A percentile compares a stretch with the other conserved stretches of the same genome.
phyloP scores from a whole-genome alignment of 352 stramenopile genomes.

The Phytophthora cactorum region DNA sequence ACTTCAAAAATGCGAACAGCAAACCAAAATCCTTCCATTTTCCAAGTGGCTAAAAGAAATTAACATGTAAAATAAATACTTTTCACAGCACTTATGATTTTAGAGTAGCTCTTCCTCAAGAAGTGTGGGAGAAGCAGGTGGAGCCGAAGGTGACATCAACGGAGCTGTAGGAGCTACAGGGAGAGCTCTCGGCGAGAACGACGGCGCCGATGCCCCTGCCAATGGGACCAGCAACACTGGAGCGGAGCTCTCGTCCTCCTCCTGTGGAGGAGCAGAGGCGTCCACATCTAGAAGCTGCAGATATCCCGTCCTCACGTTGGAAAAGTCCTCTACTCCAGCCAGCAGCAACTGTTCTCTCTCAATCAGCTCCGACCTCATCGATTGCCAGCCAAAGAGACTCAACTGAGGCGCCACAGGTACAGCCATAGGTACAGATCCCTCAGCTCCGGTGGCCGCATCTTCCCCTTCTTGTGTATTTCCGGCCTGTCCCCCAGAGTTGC shows the following conservation, averaged over 20 bases:
- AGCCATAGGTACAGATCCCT: constrained; percentile 18
- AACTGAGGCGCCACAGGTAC: constrained; percentile 30
- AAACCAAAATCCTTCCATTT: constrained; percentile 4
- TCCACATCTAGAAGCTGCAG: constrained; percentile 63
- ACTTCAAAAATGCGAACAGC: constrained; percentile 20
- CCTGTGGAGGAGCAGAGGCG: constrained; percentile 35
- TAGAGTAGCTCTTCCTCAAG: constrained; percentile 36
- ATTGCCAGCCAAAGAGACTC: constrained; percentile 62
- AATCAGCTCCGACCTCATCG: constrained; percentile 53
- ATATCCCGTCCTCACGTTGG: constrained; percentile 45
- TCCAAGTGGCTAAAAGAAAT: background rate
- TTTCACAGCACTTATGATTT: constrained; percentile 33
- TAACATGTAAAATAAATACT: constrained; percentile 39
- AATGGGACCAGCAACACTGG: constrained; percentile 38
- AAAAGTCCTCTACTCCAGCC: constrained; percentile 51
- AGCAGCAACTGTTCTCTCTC: constrained; percentile 56
- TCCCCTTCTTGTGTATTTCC: constrained; percentile 14
- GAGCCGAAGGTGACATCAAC: constrained; percentile 22
- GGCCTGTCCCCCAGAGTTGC: constrained; percentile 3
- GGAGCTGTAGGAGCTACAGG: constrained; percentile 14
- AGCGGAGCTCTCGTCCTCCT: constrained; percentile 43
- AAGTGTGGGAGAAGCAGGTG: constrained; percentile 18
- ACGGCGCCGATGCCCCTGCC: constrained; percentile 45
- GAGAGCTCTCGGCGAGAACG: constrained; percentile 31
- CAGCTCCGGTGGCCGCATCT: constrained; percentile 5